phyloP scores from a whole-genome alignment of 805 yeast genomes.

The Schwanniomyces yamadae region DNA sequence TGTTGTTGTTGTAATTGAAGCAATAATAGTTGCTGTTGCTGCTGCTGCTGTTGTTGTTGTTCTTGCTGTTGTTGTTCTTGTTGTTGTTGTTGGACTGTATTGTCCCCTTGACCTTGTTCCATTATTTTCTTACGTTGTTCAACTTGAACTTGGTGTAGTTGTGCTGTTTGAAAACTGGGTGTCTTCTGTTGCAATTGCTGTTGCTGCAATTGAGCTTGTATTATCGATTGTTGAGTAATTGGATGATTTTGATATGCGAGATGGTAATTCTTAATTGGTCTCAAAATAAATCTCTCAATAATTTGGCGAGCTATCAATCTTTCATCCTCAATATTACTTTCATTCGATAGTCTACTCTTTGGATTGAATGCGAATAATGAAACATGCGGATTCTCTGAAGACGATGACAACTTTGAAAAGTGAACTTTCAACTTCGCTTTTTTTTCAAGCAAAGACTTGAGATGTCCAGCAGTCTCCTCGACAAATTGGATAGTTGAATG shows the following conservation, averaged over 20 bases:
- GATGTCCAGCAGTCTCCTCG: conserved; percentile 45
- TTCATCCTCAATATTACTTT: conserved; percentile 36
- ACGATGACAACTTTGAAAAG: conserved; percentile 22
- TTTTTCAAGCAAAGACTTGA: conserved; percentile 36
- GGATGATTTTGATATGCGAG: conserved; percentile 47
- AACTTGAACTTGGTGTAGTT: conserved; percentile 32
- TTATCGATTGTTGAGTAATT: conserved; percentile 32
- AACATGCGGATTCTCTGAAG: conserved; percentile 20
- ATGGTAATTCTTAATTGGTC: conserved; percentile 45
- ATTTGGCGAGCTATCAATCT: conserved; percentile 36
- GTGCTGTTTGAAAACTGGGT: conserved; percentile 15
- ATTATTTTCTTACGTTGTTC: conserved; percentile 22
- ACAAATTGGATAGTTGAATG: conserved; percentile 46
- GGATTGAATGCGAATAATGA: conserved; percentile 53
- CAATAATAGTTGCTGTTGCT: conserved; percentile 25
- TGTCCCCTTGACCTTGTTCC: conserved; percentile 10
- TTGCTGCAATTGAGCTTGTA: conserved; percentile 34
- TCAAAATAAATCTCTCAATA: conserved; percentile 39
- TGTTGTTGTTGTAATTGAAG: conserved; percentile 37
- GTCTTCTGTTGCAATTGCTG: conserved; percentile 25
- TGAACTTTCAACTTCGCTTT: conserved; percentile 41
- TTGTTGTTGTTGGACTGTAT: conserved; percentile 11
- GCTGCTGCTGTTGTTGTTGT: conserved; percentile 16
- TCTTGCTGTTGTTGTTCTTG: too few relatives aligned
- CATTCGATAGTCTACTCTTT: conserved; percentile 21